A percentile compares a stretch with the other conserved stretches of the same genome.
These are phyloP conservation scores for Diaporthe citriasiana DNA, from an alignment of 2,329 filamentous ascomycete genomes.

Conservation along the genomic window DNA sequence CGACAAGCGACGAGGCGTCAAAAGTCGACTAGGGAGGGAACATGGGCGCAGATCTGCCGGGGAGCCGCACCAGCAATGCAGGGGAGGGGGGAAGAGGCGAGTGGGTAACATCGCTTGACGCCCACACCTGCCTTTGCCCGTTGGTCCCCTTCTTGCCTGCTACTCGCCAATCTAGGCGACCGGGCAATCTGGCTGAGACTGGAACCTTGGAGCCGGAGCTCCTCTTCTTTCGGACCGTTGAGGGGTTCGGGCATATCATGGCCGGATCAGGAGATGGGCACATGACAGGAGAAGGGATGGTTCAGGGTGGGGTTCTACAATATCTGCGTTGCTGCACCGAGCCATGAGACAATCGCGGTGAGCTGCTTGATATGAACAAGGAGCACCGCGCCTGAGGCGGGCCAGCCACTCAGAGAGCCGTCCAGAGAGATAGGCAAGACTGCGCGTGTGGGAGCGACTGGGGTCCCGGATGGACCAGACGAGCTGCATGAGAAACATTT, in stretches of 20 bases:
- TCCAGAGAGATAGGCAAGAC: not conserved
- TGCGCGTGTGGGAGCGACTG: slow-evolving; percentile 36
- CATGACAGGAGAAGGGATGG: slow-evolving; percentile 28
- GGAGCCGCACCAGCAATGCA: slow-evolving; percentile 36
- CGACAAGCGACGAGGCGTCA: slow-evolving; percentile 23
- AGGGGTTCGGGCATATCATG: slow-evolving; percentile 9
- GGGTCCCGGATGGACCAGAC: slow-evolving; percentile 19
- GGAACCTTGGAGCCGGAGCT: not conserved
- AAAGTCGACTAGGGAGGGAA: slow-evolving; percentile 34
- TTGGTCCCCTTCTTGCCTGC: slow-evolving; percentile 14
- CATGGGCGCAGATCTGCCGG: slow-evolving; percentile 37
- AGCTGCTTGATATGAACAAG: not conserved
- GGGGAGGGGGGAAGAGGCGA: slow-evolving; percentile 28
- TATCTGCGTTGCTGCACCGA: not conserved
- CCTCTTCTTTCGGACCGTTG: slow-evolving; percentile 31
- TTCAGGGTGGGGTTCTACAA: slow-evolving; percentile 13
- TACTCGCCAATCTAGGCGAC: slow-evolving; percentile 42
- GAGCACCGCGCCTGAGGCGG: not conserved
- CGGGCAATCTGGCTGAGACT: slow-evolving; percentile 35
- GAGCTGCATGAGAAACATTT: slow-evolving; percentile 29
- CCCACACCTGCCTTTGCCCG: slow-evolving; percentile 12
- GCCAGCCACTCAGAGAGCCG: not conserved
- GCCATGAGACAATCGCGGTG: slow-evolving; percentile 15
- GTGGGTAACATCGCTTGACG: slow-evolving; percentile 36
- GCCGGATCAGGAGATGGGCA: slow-evolving; percentile 10